Evolutionary conservation across 371 early-diverging fungal species (phyloP), one percentile per base, ranked within the genome.

Genomic region (Smittium culicis): DNA sequence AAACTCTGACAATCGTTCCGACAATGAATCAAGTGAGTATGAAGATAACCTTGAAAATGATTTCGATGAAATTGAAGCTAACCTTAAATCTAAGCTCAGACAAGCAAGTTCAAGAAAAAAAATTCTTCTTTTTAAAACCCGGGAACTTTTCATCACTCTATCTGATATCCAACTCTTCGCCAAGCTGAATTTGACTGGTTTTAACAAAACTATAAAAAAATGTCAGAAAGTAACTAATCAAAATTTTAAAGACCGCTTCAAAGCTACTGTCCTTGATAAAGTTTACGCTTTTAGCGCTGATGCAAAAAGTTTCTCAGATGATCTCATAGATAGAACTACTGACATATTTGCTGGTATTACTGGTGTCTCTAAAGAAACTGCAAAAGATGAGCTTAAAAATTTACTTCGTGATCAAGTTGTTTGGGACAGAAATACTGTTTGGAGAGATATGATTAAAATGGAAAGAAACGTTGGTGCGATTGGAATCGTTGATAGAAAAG

Each of bases 341-440:
- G 68, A 67, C 29, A 71, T 64, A 29, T 77, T 66, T 60, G 72
- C 70, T 27, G 14, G 67, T 29, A 68, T 71, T 2, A 62, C 76
- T 24, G 71, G 69, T 11, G 54, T 81, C 8, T 73, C 76, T n/a
- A 76, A 75, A 60, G 74, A 82, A 60, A 85, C 83, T 35, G 75
- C 80, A 20, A 91, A 92, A 0, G 79, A 81, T 28, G 76, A 77
- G 0, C 85, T 97, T 28, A 86, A 88, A 66, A 78, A 81, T 29
- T 86, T 89, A 69, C 77, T 96, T 71, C 80, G 93, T 59, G 95
- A 96, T 69, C 89, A 88, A 56, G 86, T 97, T 67, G 92, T 91
- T 1, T 94, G 90, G 88, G 94, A 95, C 73, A 87, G 97, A 72
- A 95, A 94, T 74, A 95, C 96, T 0, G 89, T 97, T 5, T 97